Evolutionary conservation across 164 flowering plant species (phyloP), one percentile per base, ranked within the genome.

Genomic region (Protea cynaroides): DNA sequence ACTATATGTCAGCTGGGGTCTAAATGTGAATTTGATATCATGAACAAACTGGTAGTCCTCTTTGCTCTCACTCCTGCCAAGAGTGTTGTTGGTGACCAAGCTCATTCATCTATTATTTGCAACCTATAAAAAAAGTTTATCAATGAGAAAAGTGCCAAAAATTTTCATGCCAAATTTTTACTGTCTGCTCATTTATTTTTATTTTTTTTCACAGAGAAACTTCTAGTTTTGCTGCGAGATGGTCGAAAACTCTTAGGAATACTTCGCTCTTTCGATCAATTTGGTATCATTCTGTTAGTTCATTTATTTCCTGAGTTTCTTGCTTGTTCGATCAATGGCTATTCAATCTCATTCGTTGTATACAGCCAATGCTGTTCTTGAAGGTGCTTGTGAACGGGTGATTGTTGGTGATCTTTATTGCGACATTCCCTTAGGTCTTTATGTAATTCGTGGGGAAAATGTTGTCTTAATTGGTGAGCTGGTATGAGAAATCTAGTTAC

Each of bases 201-300:
- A 65, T 49, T 63, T 65, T 58, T 18, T 72, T 67, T 49, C 56
- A 25, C 86, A 90, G 97, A 82, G 75, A 88, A 90, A 64, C 88
- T 90, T 71, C 91, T 88, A 52, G 88, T 90, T 8, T 75, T 88
- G 74, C 79, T 90, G 62, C 79, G 97, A 63, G 97, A 88, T 83
- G 93, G 91, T 18, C 78, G 91, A 57, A 90, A 90, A 58, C 86
- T 90, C 2, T 61, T 88, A 74, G 97, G 95, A 34, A 78, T 70
- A 49, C 91, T 90, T 37, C 86, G 97, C 61, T 90, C 97, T 46
- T 90, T 90, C 76, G 97, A 90, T 76, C 97, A 90, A 83, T 90
- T 88, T 74, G 96, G 97, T 90, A 86, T 2, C 8, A 0, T 8
- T 22, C 34, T 65, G 13, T 21, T 64, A 24, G 25, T 37, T 46